phyloP scores from a whole-genome alignment of 2,329 filamentous ascomycete species.

The Penicillium sclerotigenum region DNA sequence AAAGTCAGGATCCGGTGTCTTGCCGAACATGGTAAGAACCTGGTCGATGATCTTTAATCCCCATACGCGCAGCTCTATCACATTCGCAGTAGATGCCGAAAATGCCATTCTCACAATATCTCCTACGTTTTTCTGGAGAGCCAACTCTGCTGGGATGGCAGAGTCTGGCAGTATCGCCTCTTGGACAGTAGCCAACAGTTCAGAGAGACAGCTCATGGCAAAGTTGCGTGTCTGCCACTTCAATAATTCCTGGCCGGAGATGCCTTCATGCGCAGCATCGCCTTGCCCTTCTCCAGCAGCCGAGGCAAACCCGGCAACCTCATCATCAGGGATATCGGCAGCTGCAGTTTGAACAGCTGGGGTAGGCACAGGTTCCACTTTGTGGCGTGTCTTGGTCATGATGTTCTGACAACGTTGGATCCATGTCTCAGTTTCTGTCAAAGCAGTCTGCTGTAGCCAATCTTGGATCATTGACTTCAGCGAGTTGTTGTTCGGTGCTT shows the following conservation, averaged over 20 bases:
- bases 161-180: constrained; percentile 77
- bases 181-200: constrained; percentile 73
- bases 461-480: constrained; percentile 86
- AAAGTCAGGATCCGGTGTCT: constrained; percentile 93
- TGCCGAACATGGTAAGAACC: constrained; percentile 92
- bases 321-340: constrained; percentile 89
- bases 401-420: constrained; percentile 83
- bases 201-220: constrained; percentile 82
- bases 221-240: constrained; percentile 96
- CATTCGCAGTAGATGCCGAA: constrained; percentile 90
- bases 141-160: constrained; percentile 71
- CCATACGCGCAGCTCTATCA: constrained; percentile 84
- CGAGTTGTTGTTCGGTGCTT: constrained; percentile 69
- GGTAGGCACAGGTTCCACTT: constrained; percentile 46
- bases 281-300: constrained; percentile 61
- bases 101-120: constrained; percentile 97
- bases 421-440: constrained; percentile 79
- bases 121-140: constrained; percentile 77
- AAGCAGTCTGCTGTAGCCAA: constrained; percentile 87
- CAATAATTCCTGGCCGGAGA: constrained; percentile 75
- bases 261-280: constrained; percentile 49
- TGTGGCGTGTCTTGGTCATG: constrained; percentile 78
- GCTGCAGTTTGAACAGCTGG: constrained; percentile 46
- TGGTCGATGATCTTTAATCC: constrained; percentile 92
- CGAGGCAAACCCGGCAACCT: constrained; percentile 92